phyloP scores from a whole-genome alignment of 148 eudicot species.

The Cornus florida region DNA sequence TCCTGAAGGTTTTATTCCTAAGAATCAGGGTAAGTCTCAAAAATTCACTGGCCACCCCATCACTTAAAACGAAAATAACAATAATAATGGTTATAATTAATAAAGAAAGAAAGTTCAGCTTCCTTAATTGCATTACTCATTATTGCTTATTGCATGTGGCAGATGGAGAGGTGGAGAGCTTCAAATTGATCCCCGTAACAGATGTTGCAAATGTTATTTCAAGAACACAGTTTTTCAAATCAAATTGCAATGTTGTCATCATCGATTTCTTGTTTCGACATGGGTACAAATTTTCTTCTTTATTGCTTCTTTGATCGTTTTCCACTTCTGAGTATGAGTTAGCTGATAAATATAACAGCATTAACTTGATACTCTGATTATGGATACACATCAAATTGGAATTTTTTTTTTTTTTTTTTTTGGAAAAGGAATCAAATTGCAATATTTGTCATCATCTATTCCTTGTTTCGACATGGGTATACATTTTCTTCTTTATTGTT shows the following conservation, averaged over 20 bases:
- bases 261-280: constrained; percentile 96
- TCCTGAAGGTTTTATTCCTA: constrained; percentile 77
- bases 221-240: constrained; percentile 57
- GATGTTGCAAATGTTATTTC: constrained; percentile 64
- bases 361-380: background rate
- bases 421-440: constrained; percentile 49
- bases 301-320: too few relatives aligned
- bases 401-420: too few relatives aligned
- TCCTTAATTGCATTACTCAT: background rate
- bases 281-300: constrained; percentile 51
- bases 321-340: background rate
- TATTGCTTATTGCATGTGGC: constrained; percentile 16
- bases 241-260: constrained; percentile 83
- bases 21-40: constrained; percentile 52
- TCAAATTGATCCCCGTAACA: constrained; percentile 59
- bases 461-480: constrained; percentile 94
- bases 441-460: constrained; percentile 81
- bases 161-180: constrained; percentile 98
- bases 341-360: background rate
- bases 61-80: background rate
- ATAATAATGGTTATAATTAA: background rate
- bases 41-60: background rate
- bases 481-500: constrained; percentile 2
- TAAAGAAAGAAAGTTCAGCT: background rate
- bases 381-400: too few relatives aligned